Evolutionary conservation across 2,329 filamentous ascomycete genomes (phyloP).

Genomic region (Colletotrichum karsti): DNA sequence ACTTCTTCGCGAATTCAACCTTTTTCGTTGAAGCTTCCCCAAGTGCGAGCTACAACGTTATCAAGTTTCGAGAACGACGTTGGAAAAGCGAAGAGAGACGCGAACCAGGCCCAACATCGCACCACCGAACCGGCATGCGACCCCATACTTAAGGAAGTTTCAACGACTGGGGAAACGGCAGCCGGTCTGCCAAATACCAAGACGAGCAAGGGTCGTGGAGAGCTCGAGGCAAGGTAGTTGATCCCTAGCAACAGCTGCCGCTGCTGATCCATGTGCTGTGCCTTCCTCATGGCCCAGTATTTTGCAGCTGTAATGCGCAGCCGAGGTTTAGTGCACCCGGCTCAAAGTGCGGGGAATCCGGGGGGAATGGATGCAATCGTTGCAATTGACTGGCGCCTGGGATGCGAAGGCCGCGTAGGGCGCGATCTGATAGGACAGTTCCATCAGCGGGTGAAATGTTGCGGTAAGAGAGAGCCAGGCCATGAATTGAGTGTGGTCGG

Average conservation of each 20-base stretch:
- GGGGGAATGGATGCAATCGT: neutral
- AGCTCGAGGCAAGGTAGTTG: neutral
- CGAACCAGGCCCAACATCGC: neutral
- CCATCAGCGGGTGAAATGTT: neutral
- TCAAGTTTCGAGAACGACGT: neutral
- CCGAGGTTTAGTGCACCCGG: constrained; percentile 19
- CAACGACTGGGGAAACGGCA: neutral
- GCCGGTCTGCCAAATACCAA: neutral
- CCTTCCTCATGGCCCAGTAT: neutral
- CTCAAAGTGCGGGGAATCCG: constrained; percentile 17
- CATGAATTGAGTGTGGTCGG: neutral
- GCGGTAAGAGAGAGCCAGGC: neutral
- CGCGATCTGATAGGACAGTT: constrained; percentile 10
- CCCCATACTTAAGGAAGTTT: constrained; percentile 12
- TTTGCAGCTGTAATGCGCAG: constrained; percentile 6
- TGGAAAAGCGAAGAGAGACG: neutral
- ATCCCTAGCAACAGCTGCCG: constrained; percentile 1
- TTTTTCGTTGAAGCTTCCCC: neutral
- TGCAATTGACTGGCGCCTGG: neutral
- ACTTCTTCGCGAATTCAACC: neutral
- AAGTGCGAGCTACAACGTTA: neutral
- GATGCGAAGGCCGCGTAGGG: neutral
- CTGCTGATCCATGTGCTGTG: neutral
- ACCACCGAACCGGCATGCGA: neutral
- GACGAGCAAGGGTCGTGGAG: constrained; percentile 6